Evolutionary conservation across 2,329 filamentous ascomycete genomes (phyloP).

Genomic region (Phialemonium atrogriseum): DNA sequence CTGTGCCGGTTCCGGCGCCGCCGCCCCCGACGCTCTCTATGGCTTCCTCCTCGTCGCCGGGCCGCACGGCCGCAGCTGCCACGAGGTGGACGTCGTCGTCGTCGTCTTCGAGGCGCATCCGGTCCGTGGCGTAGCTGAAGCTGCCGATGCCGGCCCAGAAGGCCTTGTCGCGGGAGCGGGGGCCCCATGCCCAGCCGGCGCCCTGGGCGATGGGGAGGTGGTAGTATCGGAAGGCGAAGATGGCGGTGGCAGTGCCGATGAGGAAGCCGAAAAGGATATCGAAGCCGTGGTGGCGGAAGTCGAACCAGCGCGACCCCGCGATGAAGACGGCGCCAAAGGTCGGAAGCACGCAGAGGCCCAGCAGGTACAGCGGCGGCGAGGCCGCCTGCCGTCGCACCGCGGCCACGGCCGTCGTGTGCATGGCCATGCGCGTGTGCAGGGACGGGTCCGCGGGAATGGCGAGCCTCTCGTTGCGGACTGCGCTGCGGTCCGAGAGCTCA

Average conservation of each 20-base stretch:
- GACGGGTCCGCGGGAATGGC: slow-evolving; percentile 19
- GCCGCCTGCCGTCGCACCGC: slow-evolving; percentile 65
- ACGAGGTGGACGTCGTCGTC: background rate
- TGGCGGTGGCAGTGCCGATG: slow-evolving; percentile 64
- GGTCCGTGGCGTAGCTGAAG: slow-evolving; percentile 43
- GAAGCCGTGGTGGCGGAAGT: slow-evolving; percentile 87
- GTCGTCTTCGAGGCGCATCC: slow-evolving; percentile 11
- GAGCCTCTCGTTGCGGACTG: slow-evolving; percentile 16
- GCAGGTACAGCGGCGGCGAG: slow-evolving; percentile 72
- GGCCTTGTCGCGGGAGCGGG: slow-evolving; percentile 61
- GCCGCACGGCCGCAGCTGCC: no score
- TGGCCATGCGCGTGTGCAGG: slow-evolving; percentile 20
- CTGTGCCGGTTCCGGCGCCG: no score
- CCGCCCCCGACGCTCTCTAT: no score
- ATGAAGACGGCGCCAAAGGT: slow-evolving; percentile 73
- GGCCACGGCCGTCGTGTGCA: slow-evolving; percentile 29
- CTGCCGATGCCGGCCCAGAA: slow-evolving; percentile 70
- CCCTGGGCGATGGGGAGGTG: slow-evolving; percentile 73
- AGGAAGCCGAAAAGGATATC: slow-evolving; percentile 81
- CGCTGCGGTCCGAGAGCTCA: slow-evolving; percentile 18
- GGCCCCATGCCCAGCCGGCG: slow-evolving; percentile 84
- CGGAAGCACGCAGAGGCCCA: slow-evolving; percentile 62
- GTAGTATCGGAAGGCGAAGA: slow-evolving; percentile 76
- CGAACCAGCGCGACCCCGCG: slow-evolving; percentile 74
- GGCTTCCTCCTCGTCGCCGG: slow-evolving; percentile 2